A percentile compares a stretch with the other conserved stretches of the same genome.
Conservation (phyloP, 73 alveolate genomes). For the Symbiodinium pilosum region DNA sequence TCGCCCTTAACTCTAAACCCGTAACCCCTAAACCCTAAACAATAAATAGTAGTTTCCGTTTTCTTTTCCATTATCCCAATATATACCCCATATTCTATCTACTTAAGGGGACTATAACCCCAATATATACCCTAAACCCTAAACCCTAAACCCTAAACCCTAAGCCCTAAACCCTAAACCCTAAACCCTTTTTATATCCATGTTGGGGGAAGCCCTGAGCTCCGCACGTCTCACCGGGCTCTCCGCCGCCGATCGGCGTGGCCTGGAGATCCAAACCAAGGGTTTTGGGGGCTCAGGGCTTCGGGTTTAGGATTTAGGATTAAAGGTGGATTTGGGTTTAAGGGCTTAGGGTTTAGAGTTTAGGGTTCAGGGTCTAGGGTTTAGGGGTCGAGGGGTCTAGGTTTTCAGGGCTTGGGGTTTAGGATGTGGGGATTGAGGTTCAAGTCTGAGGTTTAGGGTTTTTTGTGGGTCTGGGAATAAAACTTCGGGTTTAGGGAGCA, state of each 20-base stretch:
- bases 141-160: not conserved
- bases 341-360: not conserved
- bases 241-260: not conserved
- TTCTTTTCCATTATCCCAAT: too few relatives aligned
- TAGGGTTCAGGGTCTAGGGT: not conserved
- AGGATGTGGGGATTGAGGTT: not conserved
- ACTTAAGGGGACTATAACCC: too few relatives aligned
- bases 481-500: too few relatives aligned
- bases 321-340: not conserved
- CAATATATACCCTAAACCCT: too few relatives aligned
- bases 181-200: too few relatives aligned
- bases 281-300: conserved; percentile 10
- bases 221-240: not conserved
- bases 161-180: not conserved
- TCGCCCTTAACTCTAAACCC: not conserved
- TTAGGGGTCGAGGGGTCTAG: conserved; percentile 58
- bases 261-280: conserved; percentile 80
- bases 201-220: too few relatives aligned
- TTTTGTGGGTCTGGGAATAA: not conserved
- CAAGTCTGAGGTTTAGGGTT: not conserved
- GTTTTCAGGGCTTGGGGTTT: not conserved
- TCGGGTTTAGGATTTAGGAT: not conserved
- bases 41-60: too few relatives aligned
- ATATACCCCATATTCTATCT: too few relatives aligned
- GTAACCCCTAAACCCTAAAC: not conserved